Base-by-base conservation (phyloP, 192 early-diverging fungal genomes). In the Backusella liffmaniae region DNA sequence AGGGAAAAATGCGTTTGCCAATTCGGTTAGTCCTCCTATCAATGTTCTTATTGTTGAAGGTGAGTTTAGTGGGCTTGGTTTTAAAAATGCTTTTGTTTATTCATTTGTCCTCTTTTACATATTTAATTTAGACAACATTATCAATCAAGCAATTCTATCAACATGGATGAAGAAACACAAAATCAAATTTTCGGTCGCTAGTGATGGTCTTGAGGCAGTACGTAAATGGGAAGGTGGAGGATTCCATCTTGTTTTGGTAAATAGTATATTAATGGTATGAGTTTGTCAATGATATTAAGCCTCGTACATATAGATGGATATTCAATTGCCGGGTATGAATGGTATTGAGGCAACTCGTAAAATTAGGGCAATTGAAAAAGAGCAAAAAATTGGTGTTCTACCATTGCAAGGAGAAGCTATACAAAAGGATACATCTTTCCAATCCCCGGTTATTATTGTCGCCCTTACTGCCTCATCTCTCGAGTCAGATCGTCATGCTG, bases 361-460 rank as follows among this genome's bases (percentile, higher is more conserved):
- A 74, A 93, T 93, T 56, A 86, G 92, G 56, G 73, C 80, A 10
- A 65, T 89, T 78, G 86, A 91, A 71, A 84, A 86, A 53, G 75
- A 83, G 16, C 84, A 87, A 73, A 89, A 87, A 67, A 89, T 88
- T 49, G 90, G 90, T 10, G 84, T 87, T 12, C 83, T 90, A 53
- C 84, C 87, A 0, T 34, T 76, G 30, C 69, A 35, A 51, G 32
- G 73, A 18, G 56, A n/a, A 39, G 69, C 66, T 29, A 76, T 72
- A 18, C 56, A 62, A 23, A 73, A 26, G 32, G 30, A 59, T 37
- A 77, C 82, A 3, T 73, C 84, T 6, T 84, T 85, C 56, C 77
- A 85, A 36, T 90, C 90, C 6, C 93, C 91, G 4, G 95, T 95
- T 7, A 94, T 96, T 39, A 96, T 96, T 74, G 92, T 96, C 13